Base-by-base conservation (phyloP, 1,284 basidiomycete genomes). In the Afroboletus lepidellus region DNA sequence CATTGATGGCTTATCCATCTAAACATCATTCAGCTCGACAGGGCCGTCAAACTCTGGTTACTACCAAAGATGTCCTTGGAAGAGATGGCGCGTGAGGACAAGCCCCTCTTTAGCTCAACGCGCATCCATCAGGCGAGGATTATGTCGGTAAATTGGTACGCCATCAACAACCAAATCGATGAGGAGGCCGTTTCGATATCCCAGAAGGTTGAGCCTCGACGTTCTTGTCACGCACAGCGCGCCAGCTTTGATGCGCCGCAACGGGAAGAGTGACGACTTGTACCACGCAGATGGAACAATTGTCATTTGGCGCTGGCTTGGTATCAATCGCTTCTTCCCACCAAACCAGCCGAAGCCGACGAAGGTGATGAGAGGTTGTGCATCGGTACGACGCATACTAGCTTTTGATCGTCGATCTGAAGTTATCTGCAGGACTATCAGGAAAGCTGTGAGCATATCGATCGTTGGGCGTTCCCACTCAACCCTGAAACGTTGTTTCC, bases 21-120 rank as follows among this genome's bases (percentile, higher is more conserved):
- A 42, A 54, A 27, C 13, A 23, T 33, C 25, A 11, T 51, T 44
- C 51, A 90, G 87, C 73, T 87, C 59, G 87, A 90, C 57, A 79
- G 85, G 56, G 70, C 75, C 3, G 78, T 88, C 20, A 89, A 89
- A 65, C 85, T 90, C 9, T 90, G 87, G 87, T 71, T 69, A 69
- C 57, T 78, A 59, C 67, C 76, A 54, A 56, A 65, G 34, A 48
- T 72, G 53, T 47, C 64, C 11, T 58, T 60, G 0, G 66, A 70
- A 6, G 67, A 63, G 8, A 70, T 87, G 18, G 69, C 72, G 25
- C 74, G 84, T 37, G 84, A 85, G 65, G 87, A 90, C 56, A 90
- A 88, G 55, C 87, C 87, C 0, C 62, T 90, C 2, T 90, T 89
- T 60, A 85, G 81, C 57, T 85, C 78, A 42, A 74, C 79, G 21